Conservation (phyloP, 352 stramenopile species). For the Phytophthora ohioensis region DNA sequence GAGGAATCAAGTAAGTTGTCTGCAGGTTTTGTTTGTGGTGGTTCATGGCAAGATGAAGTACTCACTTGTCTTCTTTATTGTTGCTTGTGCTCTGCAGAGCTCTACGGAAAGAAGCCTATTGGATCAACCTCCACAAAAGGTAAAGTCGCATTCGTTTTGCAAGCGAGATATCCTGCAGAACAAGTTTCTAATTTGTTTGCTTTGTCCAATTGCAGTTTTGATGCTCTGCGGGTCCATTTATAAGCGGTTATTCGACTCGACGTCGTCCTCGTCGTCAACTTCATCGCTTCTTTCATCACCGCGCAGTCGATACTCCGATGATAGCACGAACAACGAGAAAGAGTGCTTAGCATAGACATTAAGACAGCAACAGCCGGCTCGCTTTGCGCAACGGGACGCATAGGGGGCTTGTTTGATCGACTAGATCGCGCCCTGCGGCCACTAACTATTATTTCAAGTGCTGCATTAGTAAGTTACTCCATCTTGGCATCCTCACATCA, state of each 20-base stretch:
- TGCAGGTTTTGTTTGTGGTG: neutral
- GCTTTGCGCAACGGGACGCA: constrained; percentile 40
- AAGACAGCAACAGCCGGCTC: constrained; percentile 27
- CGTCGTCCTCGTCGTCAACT: constrained; percentile 48
- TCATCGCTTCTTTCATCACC: constrained; percentile 58
- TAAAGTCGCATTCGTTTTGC: constrained; percentile 7
- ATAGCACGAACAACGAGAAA: constrained; percentile 56
- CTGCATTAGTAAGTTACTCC: constrained; percentile 44
- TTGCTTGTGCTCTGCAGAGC: constrained; percentile 40
- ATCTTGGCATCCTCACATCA: constrained; percentile 16
- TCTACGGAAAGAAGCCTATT: constrained; percentile 70
- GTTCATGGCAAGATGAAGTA: neutral
- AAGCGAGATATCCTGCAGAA: neutral
- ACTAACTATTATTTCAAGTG: constrained; percentile 48
- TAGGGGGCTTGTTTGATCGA: constrained; percentile 22
- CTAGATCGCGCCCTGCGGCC: constrained; percentile 28
- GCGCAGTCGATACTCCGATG: constrained; percentile 58
- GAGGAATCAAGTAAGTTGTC: constrained; percentile 73
- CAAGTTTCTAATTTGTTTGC: constrained; percentile 15
- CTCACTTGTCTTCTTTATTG: constrained; percentile 18
- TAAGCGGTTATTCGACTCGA: constrained; percentile 70
- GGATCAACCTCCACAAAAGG: constrained; percentile 75
- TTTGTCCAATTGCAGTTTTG: constrained; percentile 46
- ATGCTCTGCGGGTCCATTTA: constrained; percentile 54
- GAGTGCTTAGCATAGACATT: constrained; percentile 58